phyloP scores from a whole-genome alignment of 208 protist genomes.

The Eutreptiella sp. region DNA sequence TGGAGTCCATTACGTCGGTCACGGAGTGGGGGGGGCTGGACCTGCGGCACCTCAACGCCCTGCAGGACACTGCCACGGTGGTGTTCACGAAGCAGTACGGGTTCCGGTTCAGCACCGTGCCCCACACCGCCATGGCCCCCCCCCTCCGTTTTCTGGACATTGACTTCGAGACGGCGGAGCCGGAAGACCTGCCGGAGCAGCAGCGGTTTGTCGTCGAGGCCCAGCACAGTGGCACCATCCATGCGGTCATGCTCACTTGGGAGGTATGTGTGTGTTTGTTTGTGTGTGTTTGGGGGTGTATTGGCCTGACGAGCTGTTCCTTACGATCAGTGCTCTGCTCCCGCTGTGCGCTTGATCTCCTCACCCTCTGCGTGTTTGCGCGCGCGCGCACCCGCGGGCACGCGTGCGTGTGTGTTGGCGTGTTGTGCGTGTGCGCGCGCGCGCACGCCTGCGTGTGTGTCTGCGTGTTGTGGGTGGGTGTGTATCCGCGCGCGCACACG shows the following conservation, averaged over 20 bases:
- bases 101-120: slow-evolving; percentile 74
- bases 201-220: slow-evolving; percentile 46
- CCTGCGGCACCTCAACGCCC: slow-evolving; percentile 64
- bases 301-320: too few species aligned
- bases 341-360: too few species aligned
- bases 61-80: slow-evolving; percentile 74
- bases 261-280: slow-evolving; percentile 36
- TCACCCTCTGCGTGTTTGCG: too few species aligned
- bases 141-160: slow-evolving; percentile 65
- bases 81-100: slow-evolving; percentile 89
- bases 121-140: slow-evolving; percentile 52
- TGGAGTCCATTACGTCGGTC: slow-evolving; percentile 62
- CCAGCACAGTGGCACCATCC: slow-evolving; percentile 51
- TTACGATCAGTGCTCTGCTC: too few species aligned
- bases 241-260: slow-evolving; percentile 78
- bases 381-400: too few species aligned
- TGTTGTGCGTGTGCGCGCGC: too few species aligned
- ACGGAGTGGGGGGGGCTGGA: slow-evolving; percentile 66
- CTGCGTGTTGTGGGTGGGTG: too few species aligned
- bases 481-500: too few species aligned
- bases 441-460: too few species aligned
- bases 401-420: too few species aligned
- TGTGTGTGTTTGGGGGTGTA: too few species aligned
- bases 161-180: slow-evolving; percentile 61
- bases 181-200: slow-evolving; percentile 12